A percentile compares a stretch with the other conserved stretches of the same genome.
Conservation (phyloP, 164 flowering plant species). For the Aristolochia californica region DNA sequence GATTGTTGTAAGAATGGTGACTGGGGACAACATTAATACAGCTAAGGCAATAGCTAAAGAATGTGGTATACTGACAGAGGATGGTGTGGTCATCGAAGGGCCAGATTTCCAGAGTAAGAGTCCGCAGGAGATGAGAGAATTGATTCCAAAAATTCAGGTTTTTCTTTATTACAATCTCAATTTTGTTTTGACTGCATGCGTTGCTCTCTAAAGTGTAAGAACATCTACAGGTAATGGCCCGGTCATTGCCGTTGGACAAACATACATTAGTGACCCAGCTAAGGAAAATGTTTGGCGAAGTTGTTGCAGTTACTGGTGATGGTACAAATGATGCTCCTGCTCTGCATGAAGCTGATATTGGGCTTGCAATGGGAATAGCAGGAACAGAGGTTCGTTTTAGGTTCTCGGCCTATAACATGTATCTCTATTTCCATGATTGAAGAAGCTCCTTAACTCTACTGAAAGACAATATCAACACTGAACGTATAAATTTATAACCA, state of each 20-base stretch:
- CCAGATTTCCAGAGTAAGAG: conserved; percentile 25
- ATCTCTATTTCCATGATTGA: neutral
- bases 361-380: conserved; percentile 29
- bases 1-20: conserved; percentile 42
- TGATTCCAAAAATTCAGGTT: conserved; percentile 35
- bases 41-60: conserved; percentile 51
- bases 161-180: neutral
- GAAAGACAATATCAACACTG: too few species aligned
- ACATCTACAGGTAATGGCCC: conserved; percentile 23
- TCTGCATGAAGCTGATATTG: conserved; percentile 25
- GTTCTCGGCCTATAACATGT: neutral
- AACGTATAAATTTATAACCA: too few species aligned
- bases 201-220: neutral
- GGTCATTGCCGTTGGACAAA: conserved; percentile 29
- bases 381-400: conserved; percentile 22
- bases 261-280: conserved; percentile 19
- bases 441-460: too few species aligned
- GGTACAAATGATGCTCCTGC: conserved; percentile 33
- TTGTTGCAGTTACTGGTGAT: conserved; percentile 33
- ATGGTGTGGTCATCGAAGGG: conserved; percentile 43
- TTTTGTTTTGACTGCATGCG: neutral
- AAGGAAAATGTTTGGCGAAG: conserved; percentile 16
- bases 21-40: conserved; percentile 46
- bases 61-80: conserved; percentile 38
- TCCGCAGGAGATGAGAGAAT: conserved; percentile 20